Evolutionary conservation across 257 asterid species (phyloP).

Genomic region (Catharanthus roseus): DNA sequence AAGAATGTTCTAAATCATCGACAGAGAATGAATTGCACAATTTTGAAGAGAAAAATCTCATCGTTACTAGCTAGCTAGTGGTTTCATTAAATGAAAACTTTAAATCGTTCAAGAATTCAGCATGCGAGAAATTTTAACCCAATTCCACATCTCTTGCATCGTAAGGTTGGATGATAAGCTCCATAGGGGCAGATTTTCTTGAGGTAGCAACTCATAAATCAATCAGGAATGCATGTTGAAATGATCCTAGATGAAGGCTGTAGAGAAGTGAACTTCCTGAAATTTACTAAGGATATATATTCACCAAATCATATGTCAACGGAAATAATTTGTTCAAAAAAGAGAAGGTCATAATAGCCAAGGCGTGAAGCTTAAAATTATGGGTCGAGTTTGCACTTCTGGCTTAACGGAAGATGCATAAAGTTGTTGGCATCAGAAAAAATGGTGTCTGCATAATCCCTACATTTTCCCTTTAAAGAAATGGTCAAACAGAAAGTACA

Average conservation of each 20-base stretch:
- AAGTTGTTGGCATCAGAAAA: neutral
- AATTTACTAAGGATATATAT: neutral
- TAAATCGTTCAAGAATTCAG: too few species aligned
- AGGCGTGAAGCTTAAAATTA: neutral
- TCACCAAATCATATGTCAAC: neutral
- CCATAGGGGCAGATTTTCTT: neutral
- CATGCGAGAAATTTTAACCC: neutral
- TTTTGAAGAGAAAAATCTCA: neutral
- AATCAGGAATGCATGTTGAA: neutral
- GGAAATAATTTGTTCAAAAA: neutral
- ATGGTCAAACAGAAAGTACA: neutral
- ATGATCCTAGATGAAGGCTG: neutral
- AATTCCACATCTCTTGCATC: too few species aligned
- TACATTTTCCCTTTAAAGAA: neutral
- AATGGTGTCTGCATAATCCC: neutral
- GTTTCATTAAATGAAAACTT: too few species aligned
- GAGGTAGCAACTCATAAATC: neutral
- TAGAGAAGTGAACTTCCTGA: neutral
- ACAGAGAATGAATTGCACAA: neutral
- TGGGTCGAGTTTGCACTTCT: neutral
- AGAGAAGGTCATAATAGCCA: neutral
- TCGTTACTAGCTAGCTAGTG: too few species aligned
- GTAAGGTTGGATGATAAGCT: too few species aligned
- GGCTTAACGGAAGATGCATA: neutral
- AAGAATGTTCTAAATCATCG: neutral